These are phyloP conservation scores for Craspedostauros australis DNA, from an alignment of 108 stramenopile genomes.

Conservation along the genomic window DNA sequence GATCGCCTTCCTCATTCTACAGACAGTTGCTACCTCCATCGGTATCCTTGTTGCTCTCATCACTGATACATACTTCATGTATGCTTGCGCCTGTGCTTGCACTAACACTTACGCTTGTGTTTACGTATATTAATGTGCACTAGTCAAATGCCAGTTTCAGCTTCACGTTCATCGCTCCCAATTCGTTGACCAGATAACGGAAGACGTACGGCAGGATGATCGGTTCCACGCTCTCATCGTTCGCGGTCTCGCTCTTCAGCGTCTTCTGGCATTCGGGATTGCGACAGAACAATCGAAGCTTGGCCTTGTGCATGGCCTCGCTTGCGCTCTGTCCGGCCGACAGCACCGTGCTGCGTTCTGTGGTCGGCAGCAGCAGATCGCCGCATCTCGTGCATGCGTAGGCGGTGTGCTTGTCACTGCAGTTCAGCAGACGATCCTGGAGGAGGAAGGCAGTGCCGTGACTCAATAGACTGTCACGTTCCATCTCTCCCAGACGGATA, in stretches of 20 bases:
- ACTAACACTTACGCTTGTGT: too few species aligned
- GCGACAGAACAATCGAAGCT: constrained; percentile 72
- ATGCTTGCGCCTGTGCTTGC: too few species aligned
- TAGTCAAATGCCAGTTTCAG: constrained; percentile 76
- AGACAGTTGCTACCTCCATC: too few species aligned
- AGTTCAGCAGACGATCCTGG: constrained; percentile 92
- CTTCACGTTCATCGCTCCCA: constrained; percentile 97
- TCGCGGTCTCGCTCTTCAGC: constrained; percentile 43
- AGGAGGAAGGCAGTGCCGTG: constrained; percentile 95
- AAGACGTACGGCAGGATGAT: constrained; percentile 96
- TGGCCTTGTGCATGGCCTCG: constrained; percentile 63
- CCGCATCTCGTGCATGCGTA: constrained; percentile 91
- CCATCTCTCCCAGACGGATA: constrained; percentile 99
- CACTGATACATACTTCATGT: too few species aligned
- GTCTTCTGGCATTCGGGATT: constrained; percentile 61
- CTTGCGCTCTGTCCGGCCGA: constrained; percentile 67
- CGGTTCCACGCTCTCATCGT: constrained; percentile 79
- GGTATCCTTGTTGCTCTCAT: too few species aligned
- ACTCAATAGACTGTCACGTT: constrained; percentile 94
- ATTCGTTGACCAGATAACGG: constrained; percentile 96
- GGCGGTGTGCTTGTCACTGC: constrained; percentile 92
- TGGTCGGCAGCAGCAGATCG: constrained; percentile 77
- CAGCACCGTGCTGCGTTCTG: constrained; percentile 68
- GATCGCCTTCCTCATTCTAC: too few species aligned
- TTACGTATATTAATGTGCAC: background rate